Evolutionary conservation across 2,329 filamentous ascomycete genomes (phyloP).

Genomic region (Juglanconis juglandina): DNA sequence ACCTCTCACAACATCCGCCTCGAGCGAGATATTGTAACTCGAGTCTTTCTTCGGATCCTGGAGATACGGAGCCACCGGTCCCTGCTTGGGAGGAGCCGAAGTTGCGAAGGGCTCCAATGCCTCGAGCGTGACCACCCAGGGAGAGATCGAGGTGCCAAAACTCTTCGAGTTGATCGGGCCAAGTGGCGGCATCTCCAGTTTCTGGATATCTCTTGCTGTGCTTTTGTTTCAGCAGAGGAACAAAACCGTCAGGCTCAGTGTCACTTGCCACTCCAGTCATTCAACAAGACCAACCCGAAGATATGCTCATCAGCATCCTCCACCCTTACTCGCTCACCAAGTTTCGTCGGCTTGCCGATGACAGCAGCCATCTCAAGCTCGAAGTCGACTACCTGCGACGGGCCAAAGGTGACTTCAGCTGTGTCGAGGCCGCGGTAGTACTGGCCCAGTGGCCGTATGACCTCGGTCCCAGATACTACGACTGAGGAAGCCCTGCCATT

Average conservation of each 20-base stretch:
- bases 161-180: slow-evolving; percentile 61
- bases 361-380: slow-evolving; percentile 44
- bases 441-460: slow-evolving; percentile 46
- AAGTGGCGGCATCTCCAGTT: slow-evolving; percentile 57
- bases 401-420: slow-evolving; percentile 27
- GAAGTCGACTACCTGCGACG: slow-evolving; percentile 36
- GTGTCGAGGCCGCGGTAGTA: slow-evolving; percentile 26
- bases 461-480: slow-evolving; percentile 43
- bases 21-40: slow-evolving; percentile 32
- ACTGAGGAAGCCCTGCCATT: slow-evolving; percentile 53
- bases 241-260: slow-evolving; percentile 23
- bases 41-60: slow-evolving; percentile 30
- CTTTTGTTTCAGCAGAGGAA: slow-evolving; percentile 13
- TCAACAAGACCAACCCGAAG: slow-evolving; percentile 60
- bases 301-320: slow-evolving; percentile 56
- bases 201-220: slow-evolving; percentile 58
- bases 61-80: slow-evolving; percentile 30
- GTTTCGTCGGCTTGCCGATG: slow-evolving; percentile 37
- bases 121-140: slow-evolving; percentile 60
- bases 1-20: slow-evolving; percentile 26
- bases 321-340: slow-evolving; percentile 34
- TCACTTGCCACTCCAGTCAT: slow-evolving; percentile 56
- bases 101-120: slow-evolving; percentile 59
- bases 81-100: slow-evolving; percentile 23
- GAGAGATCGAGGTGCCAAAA: slow-evolving; percentile 57